Evolutionary conservation across 2,329 filamentous ascomycete species (phyloP), one percentile per base, ranked within the genome.

Genomic region (Proliferodiscus dingleyae): DNA sequence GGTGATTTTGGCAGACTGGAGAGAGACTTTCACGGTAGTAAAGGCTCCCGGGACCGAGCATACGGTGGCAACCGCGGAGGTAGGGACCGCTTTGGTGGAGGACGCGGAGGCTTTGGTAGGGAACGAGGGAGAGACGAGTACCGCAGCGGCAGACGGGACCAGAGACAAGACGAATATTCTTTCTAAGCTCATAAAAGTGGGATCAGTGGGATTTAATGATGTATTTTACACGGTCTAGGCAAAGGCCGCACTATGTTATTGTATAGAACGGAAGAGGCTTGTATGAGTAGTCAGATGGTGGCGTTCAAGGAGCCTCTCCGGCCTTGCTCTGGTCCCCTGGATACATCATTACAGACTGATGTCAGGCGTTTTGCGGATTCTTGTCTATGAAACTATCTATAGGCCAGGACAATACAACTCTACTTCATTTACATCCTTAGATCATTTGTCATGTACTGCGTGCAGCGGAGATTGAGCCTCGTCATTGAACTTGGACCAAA

Each of bases 311-410:
- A n/a, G n/a, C n/a, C 26, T 24, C 37, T 36, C 43, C 47, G 46
- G 36, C 46, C 43, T 39, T 22, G 44, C 30, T 33, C 34, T 38
- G 18, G n/a, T n/a, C n/a, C 15, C 28, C 30, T 46, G 46, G 48
- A 46, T 47, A 29, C 19, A 19, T 49, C 45, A 54, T 51, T 53
- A 50, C 47, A 51, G 51, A 52, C n/a, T n/a, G n/a, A n/a, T n/a
- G n/a, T n/a, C n/a, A n/a, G n/a, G 46, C 44, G 51, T 49, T 52
- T 38, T n/a, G 19, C 38, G 40, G 32, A 30, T 37, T 33, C 15
- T 33, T 16, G 15, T 37, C 22, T 48, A 36, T 36, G 23, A 40
- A n/a, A 26, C 37, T 5, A 3, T 26, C 37, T 32, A 32, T 26
- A 21, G n/a, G 10, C 21, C 8, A 23, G 18, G 41, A 43, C 30